Percentiles rank a stretch among this genome's conserved stretches.
These are phyloP conservation scores for Pythium coloratum DNA, from an alignment of 352 stramenopile genomes.

Conservation along the genomic window DNA sequence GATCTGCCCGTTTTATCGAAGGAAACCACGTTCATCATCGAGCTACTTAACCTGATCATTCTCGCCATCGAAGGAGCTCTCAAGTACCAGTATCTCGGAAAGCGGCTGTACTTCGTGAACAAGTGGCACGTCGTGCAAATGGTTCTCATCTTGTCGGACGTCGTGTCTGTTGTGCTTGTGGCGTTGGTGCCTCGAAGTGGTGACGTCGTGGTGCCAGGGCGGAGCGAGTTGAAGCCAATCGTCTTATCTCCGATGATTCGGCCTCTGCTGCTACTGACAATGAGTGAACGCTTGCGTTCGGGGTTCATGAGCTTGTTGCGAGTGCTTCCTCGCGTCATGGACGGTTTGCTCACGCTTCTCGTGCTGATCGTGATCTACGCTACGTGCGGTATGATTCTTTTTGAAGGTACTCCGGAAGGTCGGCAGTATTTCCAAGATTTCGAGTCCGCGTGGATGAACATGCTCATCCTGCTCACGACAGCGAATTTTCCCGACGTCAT, in stretches of 20 bases:
- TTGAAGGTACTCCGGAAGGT: slow-evolving; percentile 57
- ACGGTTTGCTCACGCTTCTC: slow-evolving; percentile 44
- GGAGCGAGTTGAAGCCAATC: slow-evolving; percentile 27
- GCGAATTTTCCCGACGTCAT: slow-evolving; percentile 86
- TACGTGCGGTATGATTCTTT: slow-evolving; percentile 63
- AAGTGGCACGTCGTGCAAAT: slow-evolving; percentile 58
- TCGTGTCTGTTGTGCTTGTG: slow-evolving; percentile 41
- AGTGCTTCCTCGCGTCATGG: slow-evolving; percentile 40
- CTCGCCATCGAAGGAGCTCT: slow-evolving; percentile 44
- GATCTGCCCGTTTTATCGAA: slow-evolving; percentile 36
- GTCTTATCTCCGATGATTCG: slow-evolving; percentile 46
- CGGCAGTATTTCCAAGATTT: slow-evolving; percentile 53
- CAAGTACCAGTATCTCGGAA: slow-evolving; percentile 51
- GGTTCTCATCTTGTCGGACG: slow-evolving; percentile 42
- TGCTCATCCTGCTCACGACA: slow-evolving; percentile 75
- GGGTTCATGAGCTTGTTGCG: slow-evolving; percentile 52
- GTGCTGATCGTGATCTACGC: slow-evolving; percentile 59
- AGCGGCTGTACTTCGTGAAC: slow-evolving; percentile 53
- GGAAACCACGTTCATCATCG: slow-evolving; percentile 34
- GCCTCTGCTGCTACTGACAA: slow-evolving; percentile 48
- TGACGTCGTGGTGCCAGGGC: background rate
- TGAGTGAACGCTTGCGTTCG: slow-evolving; percentile 48
- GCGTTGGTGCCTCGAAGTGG: slow-evolving; percentile 27
- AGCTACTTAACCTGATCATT: slow-evolving; percentile 45
- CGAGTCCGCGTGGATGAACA: slow-evolving; percentile 46